A percentile compares a stretch with the other conserved stretches of the same genome.
phyloP scores from a whole-genome alignment of 164 flowering plant genomes.

The Akebia trifoliata region DNA sequence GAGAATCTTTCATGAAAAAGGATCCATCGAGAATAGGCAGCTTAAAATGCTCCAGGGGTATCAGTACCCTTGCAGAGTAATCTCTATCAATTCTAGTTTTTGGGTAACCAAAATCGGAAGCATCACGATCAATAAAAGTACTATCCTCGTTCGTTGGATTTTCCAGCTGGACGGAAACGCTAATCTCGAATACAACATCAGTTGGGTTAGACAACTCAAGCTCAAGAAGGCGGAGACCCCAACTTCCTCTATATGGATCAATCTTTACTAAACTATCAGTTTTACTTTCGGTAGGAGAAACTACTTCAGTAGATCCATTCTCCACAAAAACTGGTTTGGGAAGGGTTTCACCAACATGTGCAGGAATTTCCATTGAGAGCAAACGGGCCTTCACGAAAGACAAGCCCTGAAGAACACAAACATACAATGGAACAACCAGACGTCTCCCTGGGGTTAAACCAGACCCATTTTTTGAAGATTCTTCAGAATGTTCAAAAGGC shows the following conservation, averaged over 20 bases:
- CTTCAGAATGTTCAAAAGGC: conserved; percentile 37
- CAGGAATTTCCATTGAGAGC: conserved; percentile 99
- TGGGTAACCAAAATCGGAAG: conserved; percentile 58
- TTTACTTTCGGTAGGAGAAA: conserved; percentile 26
- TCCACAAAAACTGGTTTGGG: conserved; percentile 35
- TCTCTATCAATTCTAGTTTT: conserved; percentile 95
- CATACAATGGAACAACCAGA: conserved; percentile 75
- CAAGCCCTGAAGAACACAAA: conserved; percentile 89
- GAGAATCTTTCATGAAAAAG: conserved; percentile 55
- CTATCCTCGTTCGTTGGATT: conserved; percentile 32
- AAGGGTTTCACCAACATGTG: conserved; percentile 65
- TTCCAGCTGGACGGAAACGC: conserved; percentile 78
- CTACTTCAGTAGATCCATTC: conserved; percentile 21
- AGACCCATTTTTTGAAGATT: conserved; percentile 29
- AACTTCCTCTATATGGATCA: conserved; percentile 95
- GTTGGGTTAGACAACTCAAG: conserved; percentile 96
- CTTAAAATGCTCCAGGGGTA: conserved; percentile 95
- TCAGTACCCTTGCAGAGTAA: conserved; percentile 84
- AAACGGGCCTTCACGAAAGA: conserved; percentile 90
- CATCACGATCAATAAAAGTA: conserved; percentile 31
- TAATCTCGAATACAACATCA: conserved; percentile 82
- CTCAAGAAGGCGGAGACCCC: conserved; percentile 96
- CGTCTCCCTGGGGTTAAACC: conserved; percentile 83
- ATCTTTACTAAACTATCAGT: conserved; percentile 70
- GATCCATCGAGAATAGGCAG: conserved; percentile 87